Base-by-base conservation (phyloP, 2,329 filamentous ascomycete genomes). In the Diaporthe sp. region DNA sequence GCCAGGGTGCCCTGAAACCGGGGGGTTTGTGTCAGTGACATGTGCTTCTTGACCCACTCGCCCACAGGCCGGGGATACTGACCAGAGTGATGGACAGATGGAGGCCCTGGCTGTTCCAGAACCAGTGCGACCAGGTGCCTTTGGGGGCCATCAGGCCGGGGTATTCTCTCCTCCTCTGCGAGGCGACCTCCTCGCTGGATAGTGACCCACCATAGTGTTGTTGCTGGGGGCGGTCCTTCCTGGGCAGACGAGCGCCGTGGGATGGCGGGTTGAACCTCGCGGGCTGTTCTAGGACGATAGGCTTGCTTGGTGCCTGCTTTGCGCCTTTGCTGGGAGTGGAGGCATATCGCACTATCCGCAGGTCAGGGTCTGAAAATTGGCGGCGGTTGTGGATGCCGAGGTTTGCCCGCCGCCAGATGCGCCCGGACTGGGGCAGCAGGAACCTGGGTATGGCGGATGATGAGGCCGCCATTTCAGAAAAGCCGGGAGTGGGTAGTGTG, bases 211-310 rank as follows among this genome's bases (percentile, higher is more conserved):
- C 95, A 81, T 97, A 97, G 82, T 93, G 91, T 79, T 89, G 88
- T 47, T 93, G 91, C 79, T 89, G 88, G 39, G 92, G 92, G 9
- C 86, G 82, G 35, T 80, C 80, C 30, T 70, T 83, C 83, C 81
- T 88, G 7, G 89, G 87, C 42, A 95, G 88, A 9, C 93, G 88
- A 30, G 93, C 87, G 17, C 94, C 93, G 83, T 98, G 97, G 0
- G 96, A 98, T 0, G 97, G 97, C 2, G 97, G 96, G 63, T 94
- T 94, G 88, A 98, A 98, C 82, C 93, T 94, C 80, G 94, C 90
- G 32, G 96, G 96, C 84, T 98, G 95, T 79, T 94, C 94, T 77
- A 99, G 92, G 7, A 95, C 89, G 76, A 92, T 88, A 47, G 91
- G 90, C 80, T 93, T 73, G 66, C 66, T 68, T 30, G 32, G n/a